These are phyloP conservation scores for Botrytis fabae DNA, from an alignment of 2,329 filamentous ascomycete species.

Conservation along the genomic window DNA sequence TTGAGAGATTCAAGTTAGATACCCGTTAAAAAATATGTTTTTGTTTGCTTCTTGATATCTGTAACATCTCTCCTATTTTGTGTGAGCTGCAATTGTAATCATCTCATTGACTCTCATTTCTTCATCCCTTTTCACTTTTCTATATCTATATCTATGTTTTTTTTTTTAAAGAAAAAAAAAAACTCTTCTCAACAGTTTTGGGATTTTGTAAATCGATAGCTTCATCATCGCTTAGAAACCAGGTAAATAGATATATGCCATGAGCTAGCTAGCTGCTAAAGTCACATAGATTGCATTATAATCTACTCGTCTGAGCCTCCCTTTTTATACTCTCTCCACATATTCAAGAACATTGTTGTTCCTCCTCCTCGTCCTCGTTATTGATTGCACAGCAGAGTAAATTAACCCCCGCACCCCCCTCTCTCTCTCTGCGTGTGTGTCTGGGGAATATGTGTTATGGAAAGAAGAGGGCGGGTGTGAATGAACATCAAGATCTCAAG, in stretches of 20 bases:
- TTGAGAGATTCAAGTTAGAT: slow-evolving; percentile 9
- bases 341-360: background rate
- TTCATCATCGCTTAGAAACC: no score
- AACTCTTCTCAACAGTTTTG: background rate
- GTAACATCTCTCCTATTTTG: background rate
- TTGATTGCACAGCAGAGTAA: no score
- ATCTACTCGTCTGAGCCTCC: background rate
- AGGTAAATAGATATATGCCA: no score
- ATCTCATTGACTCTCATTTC: background rate
- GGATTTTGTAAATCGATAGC: background rate
- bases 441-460: no score
- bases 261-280: background rate
- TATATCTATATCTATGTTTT: no score
- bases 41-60: background rate
- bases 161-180: no score
- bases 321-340: background rate
- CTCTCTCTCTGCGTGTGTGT: no score
- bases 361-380: no score
- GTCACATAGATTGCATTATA: background rate
- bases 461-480: background rate
- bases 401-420: no score
- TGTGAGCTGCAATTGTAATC: background rate
- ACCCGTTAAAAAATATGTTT: background rate
- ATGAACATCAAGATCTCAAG: background rate
- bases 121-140: no score